These are phyloP conservation scores for Didymella lethalis DNA, from an alignment of 2,329 filamentous ascomycete genomes.

Conservation along the genomic window DNA sequence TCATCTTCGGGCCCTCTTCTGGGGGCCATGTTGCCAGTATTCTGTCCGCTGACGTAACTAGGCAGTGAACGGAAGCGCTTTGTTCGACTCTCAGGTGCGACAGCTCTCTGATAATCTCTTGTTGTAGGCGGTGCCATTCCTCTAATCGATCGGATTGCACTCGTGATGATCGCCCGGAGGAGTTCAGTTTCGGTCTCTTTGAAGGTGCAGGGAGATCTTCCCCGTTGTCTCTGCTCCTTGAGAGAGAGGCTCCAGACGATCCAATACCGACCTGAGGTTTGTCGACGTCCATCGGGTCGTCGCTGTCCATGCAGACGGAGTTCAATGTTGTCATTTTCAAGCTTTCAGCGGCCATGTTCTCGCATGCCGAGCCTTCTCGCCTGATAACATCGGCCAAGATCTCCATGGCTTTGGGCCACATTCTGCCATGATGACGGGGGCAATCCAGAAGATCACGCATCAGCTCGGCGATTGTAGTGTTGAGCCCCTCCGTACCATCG, in stretches of 20 bases:
- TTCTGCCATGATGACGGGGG: slow-evolving; percentile 1
- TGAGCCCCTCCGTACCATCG: slow-evolving; percentile 1
- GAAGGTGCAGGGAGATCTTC: neutral
- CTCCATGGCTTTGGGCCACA: slow-evolving; percentile 13
- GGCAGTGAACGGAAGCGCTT: too few species aligned
- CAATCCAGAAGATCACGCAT: slow-evolving; percentile 7
- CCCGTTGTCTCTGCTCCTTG: neutral
- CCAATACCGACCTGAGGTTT: too few species aligned
- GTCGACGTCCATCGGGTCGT: neutral
- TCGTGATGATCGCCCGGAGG: neutral
- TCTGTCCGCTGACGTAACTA: neutral
- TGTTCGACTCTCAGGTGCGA: neutral
- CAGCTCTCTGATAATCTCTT: neutral
- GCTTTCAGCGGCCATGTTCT: neutral
- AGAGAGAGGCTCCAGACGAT: too few species aligned
- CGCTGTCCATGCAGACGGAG: neutral
- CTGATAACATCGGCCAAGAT: slow-evolving; percentile 2
- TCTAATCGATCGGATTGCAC: neutral
- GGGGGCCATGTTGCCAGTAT: neutral
- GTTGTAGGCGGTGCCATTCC: neutral
- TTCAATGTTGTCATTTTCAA: slow-evolving; percentile 7
- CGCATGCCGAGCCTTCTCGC: neutral
- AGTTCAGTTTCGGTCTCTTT: neutral
- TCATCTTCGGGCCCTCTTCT: neutral
- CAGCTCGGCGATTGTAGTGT: slow-evolving; percentile 10